Evolutionary conservation across 257 asterid species (phyloP).

Genomic region (Nicotiana attenuata): DNA sequence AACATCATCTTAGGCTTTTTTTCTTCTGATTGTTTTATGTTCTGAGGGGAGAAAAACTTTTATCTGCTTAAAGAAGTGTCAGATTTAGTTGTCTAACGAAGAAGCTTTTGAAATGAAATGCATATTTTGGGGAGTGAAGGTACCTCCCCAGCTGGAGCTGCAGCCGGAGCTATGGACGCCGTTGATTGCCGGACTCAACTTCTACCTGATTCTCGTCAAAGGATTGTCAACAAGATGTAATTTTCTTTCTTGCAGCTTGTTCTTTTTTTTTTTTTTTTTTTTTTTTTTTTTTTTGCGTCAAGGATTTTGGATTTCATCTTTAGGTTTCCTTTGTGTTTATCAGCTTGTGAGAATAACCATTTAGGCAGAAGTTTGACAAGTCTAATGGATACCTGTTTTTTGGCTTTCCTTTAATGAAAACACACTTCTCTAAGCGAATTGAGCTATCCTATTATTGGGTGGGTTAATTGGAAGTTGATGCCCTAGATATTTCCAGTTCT

Average conservation of each 20-base stretch:
- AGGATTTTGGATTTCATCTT: neutral
- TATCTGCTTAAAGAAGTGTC: too few species aligned
- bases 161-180: neutral
- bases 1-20: too few species aligned
- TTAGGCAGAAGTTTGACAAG: neutral
- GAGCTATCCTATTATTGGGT: neutral
- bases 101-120: neutral
- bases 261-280: neutral
- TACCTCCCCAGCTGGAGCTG: neutral
- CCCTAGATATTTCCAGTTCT: neutral
- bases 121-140: neutral
- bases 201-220: conserved; percentile 53
- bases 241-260: neutral
- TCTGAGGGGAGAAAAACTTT: too few species aligned
- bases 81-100: too few species aligned
- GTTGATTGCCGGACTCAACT: conserved; percentile 17
- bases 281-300: too few species aligned
- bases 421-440: neutral
- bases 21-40: too few species aligned
- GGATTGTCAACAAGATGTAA: conserved; percentile 66
- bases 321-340: neutral
- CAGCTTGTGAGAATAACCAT: neutral
- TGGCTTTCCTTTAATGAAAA: neutral
- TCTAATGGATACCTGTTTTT: neutral
- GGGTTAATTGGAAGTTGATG: neutral